phyloP scores from a whole-genome alignment of 2,329 filamentous ascomycete genomes.

The Paramyrothecium roridum region DNA sequence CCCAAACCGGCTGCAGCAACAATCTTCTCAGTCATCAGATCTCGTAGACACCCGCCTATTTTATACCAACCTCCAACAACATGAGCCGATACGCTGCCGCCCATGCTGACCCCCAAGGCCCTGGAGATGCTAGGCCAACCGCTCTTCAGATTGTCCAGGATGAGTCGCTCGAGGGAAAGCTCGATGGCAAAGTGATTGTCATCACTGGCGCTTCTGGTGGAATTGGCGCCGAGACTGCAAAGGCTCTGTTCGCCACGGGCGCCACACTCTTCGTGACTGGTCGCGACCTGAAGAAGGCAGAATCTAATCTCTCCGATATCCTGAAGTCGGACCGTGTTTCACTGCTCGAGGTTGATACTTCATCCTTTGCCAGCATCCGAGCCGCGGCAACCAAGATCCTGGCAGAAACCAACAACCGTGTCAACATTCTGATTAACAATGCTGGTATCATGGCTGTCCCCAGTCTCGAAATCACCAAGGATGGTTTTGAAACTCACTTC shows the following conservation, averaged over 20 bases:
- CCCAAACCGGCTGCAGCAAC: no score
- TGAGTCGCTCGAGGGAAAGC: slow-evolving; percentile 17
- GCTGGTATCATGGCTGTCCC: slow-evolving; percentile 16
- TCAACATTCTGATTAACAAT: slow-evolving; percentile 19
- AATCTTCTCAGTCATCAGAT: no score
- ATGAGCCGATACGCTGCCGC: slow-evolving; percentile 10
- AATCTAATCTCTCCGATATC: slow-evolving; percentile 18
- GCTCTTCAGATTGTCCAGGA: slow-evolving; percentile 30
- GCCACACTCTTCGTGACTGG: slow-evolving; percentile 32
- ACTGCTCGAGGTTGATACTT: slow-evolving; percentile 27
- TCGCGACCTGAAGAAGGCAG: slow-evolving; percentile 28
- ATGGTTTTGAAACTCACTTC: slow-evolving; percentile 14
- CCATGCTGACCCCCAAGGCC: slow-evolving; percentile 15
- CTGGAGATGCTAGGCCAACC: slow-evolving; percentile 27
- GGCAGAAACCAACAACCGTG: slow-evolving; percentile 4
- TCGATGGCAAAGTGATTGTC: slow-evolving; percentile 30
- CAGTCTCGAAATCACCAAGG: slow-evolving; percentile 2
- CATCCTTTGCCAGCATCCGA: slow-evolving; percentile 24
- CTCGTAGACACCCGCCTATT: no score
- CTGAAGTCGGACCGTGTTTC: slow-evolving; percentile 16
- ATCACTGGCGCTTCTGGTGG: slow-evolving; percentile 34
- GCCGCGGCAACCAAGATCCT: slow-evolving; percentile 13
- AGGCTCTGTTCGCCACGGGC: slow-evolving; percentile 31
- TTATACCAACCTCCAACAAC: background rate
- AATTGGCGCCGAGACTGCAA: slow-evolving; percentile 34